Percentiles rank a stretch among this genome's conserved stretches.
Conservation (phyloP, 1,284 basidiomycete genomes). For the Rhodotorula sp. region DNA sequence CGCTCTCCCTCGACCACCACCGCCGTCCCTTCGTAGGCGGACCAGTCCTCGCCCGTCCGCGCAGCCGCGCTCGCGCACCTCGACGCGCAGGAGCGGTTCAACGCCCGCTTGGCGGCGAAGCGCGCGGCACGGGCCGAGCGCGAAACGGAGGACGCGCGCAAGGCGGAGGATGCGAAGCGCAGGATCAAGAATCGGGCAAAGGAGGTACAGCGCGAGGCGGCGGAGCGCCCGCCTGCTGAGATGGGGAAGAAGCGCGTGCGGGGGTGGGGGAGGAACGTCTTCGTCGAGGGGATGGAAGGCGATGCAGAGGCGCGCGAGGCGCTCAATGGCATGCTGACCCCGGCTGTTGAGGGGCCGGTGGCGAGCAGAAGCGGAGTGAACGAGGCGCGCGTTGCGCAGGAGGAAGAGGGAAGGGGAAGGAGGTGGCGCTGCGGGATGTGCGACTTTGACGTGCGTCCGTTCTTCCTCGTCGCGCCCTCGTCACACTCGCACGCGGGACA, state of each 20-base stretch:
- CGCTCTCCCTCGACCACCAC: background rate
- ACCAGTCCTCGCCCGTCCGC: background rate
- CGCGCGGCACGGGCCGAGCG: no score
- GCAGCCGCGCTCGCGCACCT: background rate
- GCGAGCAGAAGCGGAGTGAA: no score
- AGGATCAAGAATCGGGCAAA: background rate
- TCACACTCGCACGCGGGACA: no score
- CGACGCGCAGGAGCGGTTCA: background rate
- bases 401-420: background rate
- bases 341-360: no score
- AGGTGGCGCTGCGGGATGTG: slow-evolving; percentile 1
- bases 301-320: background rate
- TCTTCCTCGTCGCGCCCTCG: background rate
- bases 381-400: background rate
- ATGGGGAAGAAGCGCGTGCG: background rate
- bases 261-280: background rate
- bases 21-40: background rate
- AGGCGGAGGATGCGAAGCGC: background rate
- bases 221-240: background rate
- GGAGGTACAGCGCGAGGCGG: background rate
- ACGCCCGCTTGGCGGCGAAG: background rate
- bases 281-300: background rate
- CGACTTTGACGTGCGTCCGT: background rate
- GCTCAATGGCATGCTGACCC: no score
- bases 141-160: background rate